Percentiles rank a stretch among this genome's conserved stretches.
Conservation (phyloP, 2,329 filamentous ascomycete genomes). For the Elsinoe necatrix region DNA sequence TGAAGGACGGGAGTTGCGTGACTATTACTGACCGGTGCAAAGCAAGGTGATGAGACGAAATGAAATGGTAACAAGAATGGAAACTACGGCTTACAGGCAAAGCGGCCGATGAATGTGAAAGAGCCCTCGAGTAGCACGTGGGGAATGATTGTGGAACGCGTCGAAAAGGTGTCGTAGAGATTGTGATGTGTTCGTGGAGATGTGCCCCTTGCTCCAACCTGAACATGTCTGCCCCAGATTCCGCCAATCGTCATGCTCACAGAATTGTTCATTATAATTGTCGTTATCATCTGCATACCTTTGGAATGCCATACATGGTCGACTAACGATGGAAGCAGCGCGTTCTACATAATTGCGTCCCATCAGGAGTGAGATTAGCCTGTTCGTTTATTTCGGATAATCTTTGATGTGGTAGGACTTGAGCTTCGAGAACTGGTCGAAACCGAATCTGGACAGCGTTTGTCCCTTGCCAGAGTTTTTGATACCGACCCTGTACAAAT, state of each 20-base stretch:
- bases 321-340: background rate
- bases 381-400: slow-evolving; percentile 44
- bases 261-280: background rate
- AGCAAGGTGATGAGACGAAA: background rate
- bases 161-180: background rate
- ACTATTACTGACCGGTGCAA: background rate
- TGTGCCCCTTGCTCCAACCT: slow-evolving; percentile 1
- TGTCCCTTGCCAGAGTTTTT: slow-evolving; percentile 93
- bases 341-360: background rate
- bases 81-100: background rate
- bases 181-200: background rate
- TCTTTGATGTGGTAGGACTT: slow-evolving; percentile 95
- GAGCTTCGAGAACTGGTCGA: slow-evolving; percentile 90
- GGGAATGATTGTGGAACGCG: background rate
- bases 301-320: background rate
- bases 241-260: background rate
- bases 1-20: background rate
- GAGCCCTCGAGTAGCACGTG: background rate
- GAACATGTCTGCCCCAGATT: background rate
- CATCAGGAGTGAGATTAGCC: background rate
- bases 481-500: slow-evolving; percentile 72
- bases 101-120: background rate
- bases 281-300: background rate
- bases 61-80: background rate
- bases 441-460: slow-evolving; percentile 81